These are phyloP conservation scores for Microstroma glucosiphilum DNA, from an alignment of 1,284 basidiomycete genomes.

Conservation along the genomic window DNA sequence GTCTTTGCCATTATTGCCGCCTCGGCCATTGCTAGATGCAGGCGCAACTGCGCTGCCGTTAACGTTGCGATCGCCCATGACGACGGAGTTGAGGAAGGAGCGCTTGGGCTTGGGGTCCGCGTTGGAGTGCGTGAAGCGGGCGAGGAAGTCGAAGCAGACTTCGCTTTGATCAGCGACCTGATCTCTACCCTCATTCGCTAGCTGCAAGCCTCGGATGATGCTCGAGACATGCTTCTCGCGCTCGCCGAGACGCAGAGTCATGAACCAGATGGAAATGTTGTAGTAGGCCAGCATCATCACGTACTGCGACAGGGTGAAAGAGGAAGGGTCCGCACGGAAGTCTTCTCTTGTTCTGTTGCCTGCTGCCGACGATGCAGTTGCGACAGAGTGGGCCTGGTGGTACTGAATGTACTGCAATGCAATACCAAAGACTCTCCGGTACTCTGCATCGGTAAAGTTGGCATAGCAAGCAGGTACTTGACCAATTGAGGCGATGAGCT, in stretches of 20 bases:
- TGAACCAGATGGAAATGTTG: conserved; percentile 91
- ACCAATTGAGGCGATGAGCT: conserved; percentile 81
- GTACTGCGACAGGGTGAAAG: conserved; percentile 89
- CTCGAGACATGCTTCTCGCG: conserved; percentile 75
- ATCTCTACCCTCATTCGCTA: conserved; percentile 73
- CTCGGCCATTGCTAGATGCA: not conserved
- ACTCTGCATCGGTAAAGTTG: conserved; percentile 89
- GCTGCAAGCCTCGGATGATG: conserved; percentile 77
- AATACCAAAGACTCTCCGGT: conserved; percentile 88
- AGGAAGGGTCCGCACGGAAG: conserved; percentile 37
- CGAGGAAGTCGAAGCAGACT: conserved; percentile 96
- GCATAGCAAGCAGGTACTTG: conserved; percentile 72
- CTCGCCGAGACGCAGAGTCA: conserved; percentile 78
- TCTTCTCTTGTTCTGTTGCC: conserved; percentile 25
- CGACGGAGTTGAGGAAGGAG: conserved; percentile 67
- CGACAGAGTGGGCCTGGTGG: conserved; percentile 18
- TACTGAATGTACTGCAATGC: conserved; percentile 90
- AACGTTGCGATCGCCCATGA: conserved; percentile 46
- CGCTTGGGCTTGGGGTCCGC: conserved; percentile 82
- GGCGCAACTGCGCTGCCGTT: not conserved
- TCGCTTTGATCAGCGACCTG: conserved; percentile 83
- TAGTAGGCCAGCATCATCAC: conserved; percentile 89
- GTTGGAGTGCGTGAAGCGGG: conserved; percentile 87
- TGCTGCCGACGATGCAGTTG: too few species aligned
- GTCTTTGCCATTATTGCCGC: conserved; percentile 2